Conservation (phyloP, 257 asterid species). For the Cinchona pubescens region DNA sequence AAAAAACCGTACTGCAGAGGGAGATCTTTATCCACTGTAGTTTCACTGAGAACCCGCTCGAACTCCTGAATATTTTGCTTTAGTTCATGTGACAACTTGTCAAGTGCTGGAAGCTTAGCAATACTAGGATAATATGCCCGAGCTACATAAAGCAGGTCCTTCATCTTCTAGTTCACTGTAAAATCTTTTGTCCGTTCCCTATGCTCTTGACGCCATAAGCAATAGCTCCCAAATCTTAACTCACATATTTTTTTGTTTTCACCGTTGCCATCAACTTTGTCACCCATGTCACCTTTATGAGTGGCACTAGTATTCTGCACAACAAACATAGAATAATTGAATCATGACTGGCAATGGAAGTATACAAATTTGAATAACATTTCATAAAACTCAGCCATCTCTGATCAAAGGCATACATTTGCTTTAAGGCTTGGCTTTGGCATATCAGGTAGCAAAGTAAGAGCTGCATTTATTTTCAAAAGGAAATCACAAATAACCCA, state of each 20-base stretch:
- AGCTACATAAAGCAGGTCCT: constrained; percentile 93
- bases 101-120: constrained; percentile 80
- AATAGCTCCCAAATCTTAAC: constrained; percentile 86
- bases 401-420: constrained; percentile 30
- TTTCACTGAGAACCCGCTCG: constrained; percentile 87
- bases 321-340: constrained; percentile 19
- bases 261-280: constrained; percentile 35
- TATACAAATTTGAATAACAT: not conserved
- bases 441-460: constrained; percentile 35
- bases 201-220: constrained; percentile 87
- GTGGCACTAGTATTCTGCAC: constrained; percentile 43
- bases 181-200: constrained; percentile 65
- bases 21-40: constrained; percentile 88
- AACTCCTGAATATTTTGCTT: constrained; percentile 95
- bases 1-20: constrained; percentile 65
- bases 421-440: constrained; percentile 39
- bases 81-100: constrained; percentile 78
- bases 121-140: constrained; percentile 98
- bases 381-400: not conserved
- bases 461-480: constrained; percentile 40
- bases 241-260: constrained; percentile 68
- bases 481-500: constrained; percentile 15
- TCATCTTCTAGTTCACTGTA: constrained; percentile 86
- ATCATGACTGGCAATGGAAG: not conserved
- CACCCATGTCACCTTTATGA: constrained; percentile 23